Evolutionary conservation across 139 green algal genomes (phyloP).

Genomic region (Nannochloris sp.): DNA sequence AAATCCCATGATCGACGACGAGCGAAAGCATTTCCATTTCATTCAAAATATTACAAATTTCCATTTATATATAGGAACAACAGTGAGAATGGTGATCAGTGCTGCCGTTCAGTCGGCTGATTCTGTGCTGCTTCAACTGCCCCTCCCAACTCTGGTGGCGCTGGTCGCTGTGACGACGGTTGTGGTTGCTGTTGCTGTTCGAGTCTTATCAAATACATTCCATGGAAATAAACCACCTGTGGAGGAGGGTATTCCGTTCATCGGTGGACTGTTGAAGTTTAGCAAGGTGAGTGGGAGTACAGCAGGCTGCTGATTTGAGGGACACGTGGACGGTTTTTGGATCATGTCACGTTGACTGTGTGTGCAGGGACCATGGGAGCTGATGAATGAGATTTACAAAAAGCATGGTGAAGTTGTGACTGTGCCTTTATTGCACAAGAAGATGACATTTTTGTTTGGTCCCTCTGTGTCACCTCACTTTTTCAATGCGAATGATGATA

Average conservation of each 20-base stretch:
- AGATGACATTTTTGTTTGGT: slow-evolving; percentile 93
- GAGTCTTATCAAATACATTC: slow-evolving; percentile 26
- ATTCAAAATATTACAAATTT: background rate
- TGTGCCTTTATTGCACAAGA: slow-evolving; percentile 89
- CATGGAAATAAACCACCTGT: slow-evolving; percentile 54
- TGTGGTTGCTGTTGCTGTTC: slow-evolving; percentile 27
- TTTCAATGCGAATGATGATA: slow-evolving; percentile 89
- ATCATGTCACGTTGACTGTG: slow-evolving; percentile 7
- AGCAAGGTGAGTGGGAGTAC: slow-evolving; percentile 39
- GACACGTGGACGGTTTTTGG: background rate
- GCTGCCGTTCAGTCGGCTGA: no score
- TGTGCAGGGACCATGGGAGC: slow-evolving; percentile 63
- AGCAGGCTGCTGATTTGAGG: background rate
- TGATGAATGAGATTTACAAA: slow-evolving; percentile 73
- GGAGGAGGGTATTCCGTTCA: slow-evolving; percentile 74
- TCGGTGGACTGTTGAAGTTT: slow-evolving; percentile 94
- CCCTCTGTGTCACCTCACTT: slow-evolving; percentile 84
- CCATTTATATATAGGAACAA: no score
- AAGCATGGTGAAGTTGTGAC: slow-evolving; percentile 90
- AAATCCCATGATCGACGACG: no score
- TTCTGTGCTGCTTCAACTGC: slow-evolving; percentile 5
- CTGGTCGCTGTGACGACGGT: slow-evolving; percentile 12
- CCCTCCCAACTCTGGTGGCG: slow-evolving; percentile 7
- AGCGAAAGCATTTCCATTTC: background rate
- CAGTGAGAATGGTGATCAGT: no score